Evolutionary conservation across 1,284 basidiomycete genomes (phyloP).

Genomic region (Sporisorium exsertum): DNA sequence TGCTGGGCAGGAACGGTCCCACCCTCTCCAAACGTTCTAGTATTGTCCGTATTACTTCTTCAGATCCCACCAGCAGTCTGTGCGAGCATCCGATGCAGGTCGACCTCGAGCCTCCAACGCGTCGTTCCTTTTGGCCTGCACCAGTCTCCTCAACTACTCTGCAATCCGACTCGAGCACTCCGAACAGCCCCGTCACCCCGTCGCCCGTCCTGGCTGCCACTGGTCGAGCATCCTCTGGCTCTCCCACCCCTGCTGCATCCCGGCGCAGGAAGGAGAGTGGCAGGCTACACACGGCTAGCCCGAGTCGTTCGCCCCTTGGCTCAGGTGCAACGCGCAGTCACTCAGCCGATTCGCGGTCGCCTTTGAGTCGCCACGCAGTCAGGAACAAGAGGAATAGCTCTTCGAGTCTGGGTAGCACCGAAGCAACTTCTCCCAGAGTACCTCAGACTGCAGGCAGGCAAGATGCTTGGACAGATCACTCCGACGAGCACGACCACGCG

Average conservation of each 20-base stretch:
- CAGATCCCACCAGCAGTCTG: conserved; percentile 60
- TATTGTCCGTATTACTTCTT: conserved; percentile 55
- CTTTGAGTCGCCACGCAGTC: conserved; percentile 9
- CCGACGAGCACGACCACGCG: not conserved
- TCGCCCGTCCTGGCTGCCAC: conserved; percentile 2
- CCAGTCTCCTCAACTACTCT: conserved; percentile 7
- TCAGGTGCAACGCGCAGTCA: conserved; percentile 10
- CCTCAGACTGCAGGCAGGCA: not conserved
- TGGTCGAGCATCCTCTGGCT: conserved; percentile 6
- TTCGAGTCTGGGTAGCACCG: conserved; percentile 15
- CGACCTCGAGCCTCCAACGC: conserved; percentile 41
- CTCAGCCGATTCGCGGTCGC: conserved; percentile 23
- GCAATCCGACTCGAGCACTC: conserved; percentile 14
- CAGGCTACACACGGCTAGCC: conserved; percentile 31
- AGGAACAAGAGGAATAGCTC: conserved; percentile 33
- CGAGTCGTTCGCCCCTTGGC: conserved; percentile 22
- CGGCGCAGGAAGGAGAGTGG: conserved; percentile 28
- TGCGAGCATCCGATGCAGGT: conserved; percentile 56
- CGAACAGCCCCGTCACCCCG: conserved; percentile 3
- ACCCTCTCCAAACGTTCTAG: conserved; percentile 28
- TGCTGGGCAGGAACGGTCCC: conserved; percentile 23
- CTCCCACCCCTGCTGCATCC: conserved; percentile 2
- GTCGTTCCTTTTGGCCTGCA: conserved; percentile 37
- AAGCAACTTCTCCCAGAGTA: not conserved
- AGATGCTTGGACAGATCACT: conserved; percentile 15